Conservation (phyloP, 768 basidiomycete species). For the Chalciporus chontae region DNA sequence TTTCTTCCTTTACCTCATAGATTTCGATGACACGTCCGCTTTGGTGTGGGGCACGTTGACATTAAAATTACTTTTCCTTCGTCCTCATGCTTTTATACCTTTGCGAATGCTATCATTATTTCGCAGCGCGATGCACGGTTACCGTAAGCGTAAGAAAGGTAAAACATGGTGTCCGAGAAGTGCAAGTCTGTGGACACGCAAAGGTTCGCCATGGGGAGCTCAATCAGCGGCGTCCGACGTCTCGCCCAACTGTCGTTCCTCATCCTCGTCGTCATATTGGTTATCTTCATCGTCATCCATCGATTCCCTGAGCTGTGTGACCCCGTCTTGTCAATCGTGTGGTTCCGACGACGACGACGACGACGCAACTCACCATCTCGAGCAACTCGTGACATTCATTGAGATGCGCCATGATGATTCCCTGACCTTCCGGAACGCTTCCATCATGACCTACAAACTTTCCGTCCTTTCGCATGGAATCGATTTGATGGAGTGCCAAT, state of each 20-base stretch:
- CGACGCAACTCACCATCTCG: conserved; percentile 88
- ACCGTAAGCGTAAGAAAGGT: background rate
- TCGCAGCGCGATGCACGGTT: conserved; percentile 17
- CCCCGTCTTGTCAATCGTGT: background rate
- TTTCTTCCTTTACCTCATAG: conserved; percentile 72
- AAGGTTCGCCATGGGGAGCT: too few species aligned
- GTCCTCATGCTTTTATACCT: conserved; percentile 23
- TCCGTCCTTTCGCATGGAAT: conserved; percentile 88
- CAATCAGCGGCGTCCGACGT: too few species aligned
- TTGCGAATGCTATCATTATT: conserved; percentile 28
- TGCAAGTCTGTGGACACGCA: background rate
- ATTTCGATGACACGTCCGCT: conserved; percentile 10
- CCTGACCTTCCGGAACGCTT: conserved; percentile 91
- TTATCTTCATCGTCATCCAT: conserved; percentile 71
- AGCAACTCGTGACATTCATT: conserved; percentile 95
- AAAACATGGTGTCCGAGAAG: background rate
- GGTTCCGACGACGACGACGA: too few species aligned
- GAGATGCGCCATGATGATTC: conserved; percentile 91
- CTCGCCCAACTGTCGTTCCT: conserved; percentile 30
- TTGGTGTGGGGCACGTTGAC: conserved; percentile 15
- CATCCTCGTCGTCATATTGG: conserved; percentile 51
- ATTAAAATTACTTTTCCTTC: conserved; percentile 20
- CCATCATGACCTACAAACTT: conserved; percentile 90
- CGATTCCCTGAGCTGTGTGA: conserved; percentile 66
- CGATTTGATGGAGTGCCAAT: conserved; percentile 92